These are phyloP conservation scores for Scenedesmus sp. DNA, from an alignment of 163 green algal species.

Conservation along the genomic window DNA sequence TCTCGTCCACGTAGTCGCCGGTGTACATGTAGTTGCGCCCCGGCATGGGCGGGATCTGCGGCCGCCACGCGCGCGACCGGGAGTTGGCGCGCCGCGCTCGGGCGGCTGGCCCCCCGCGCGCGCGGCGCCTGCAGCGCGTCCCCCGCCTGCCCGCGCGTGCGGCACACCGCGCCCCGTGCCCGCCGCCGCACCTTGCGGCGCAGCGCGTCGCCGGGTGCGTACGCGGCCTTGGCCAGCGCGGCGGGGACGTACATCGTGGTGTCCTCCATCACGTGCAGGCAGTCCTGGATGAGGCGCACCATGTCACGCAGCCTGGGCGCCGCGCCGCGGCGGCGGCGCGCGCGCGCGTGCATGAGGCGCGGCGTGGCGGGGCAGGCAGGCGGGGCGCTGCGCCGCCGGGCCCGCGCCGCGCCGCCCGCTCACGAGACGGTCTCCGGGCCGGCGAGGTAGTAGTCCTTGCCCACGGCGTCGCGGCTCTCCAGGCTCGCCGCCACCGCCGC, in stretches of 20 bases:
- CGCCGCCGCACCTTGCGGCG: slow-evolving; percentile 44
- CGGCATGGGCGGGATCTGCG: slow-evolving; percentile 56
- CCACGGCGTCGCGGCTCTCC: slow-evolving; percentile 67
- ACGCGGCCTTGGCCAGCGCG: slow-evolving; percentile 63
- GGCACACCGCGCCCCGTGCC: neutral
- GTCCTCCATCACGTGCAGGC: slow-evolving; percentile 58
- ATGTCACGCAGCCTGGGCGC: slow-evolving; percentile 68
- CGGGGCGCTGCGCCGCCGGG: neutral
- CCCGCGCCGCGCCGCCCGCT: slow-evolving; percentile 19
- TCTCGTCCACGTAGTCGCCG: slow-evolving; percentile 69
- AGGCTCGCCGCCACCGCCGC: slow-evolving; percentile 80
- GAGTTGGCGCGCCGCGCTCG: too few relatives aligned
- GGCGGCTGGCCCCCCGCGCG: too few relatives aligned
- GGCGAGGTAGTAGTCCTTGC: slow-evolving; percentile 88
- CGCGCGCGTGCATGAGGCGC: too few relatives aligned
- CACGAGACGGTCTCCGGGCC: slow-evolving; percentile 88
- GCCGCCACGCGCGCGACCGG: too few relatives aligned
- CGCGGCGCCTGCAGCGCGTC: too few relatives aligned
- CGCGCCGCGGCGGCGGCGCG: neutral
- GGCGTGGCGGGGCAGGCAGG: too few relatives aligned
- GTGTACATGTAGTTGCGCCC: slow-evolving; percentile 66
- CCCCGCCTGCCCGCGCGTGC: too few relatives aligned
- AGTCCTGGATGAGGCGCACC: slow-evolving; percentile 65
- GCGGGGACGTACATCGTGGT: slow-evolving; percentile 65
- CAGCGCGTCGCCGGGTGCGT: slow-evolving; percentile 64